Percentiles rank a stretch among this genome's conserved stretches.
Conservation (phyloP, 1,284 basidiomycete species). For the Phenoliferia sp. region DNA sequence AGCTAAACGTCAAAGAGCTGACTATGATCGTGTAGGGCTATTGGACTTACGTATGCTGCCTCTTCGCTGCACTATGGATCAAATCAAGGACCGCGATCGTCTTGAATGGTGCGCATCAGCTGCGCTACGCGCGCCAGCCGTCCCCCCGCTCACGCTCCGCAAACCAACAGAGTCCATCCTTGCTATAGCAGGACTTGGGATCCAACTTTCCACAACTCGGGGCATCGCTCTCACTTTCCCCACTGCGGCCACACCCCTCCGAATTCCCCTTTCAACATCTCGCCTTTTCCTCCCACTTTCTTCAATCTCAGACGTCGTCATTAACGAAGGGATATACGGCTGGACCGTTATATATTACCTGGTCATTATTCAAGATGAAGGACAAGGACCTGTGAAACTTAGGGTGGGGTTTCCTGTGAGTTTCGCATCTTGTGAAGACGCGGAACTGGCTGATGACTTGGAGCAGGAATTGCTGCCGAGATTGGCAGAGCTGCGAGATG, state of each 20-base stretch:
- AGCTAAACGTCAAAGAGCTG: too few relatives aligned
- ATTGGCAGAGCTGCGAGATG: not conserved
- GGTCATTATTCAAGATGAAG: constrained; percentile 5
- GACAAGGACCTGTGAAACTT: not conserved
- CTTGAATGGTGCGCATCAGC: not conserved
- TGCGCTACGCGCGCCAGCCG: not conserved
- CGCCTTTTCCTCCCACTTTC: constrained; percentile 6
- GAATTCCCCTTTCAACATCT: constrained; percentile 7
- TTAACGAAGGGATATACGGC: constrained; percentile 7
- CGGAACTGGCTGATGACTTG: not conserved
- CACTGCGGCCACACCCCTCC: not conserved
- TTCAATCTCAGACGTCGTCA: constrained; percentile 11
- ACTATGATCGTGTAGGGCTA: not conserved
- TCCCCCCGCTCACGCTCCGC: not conserved
- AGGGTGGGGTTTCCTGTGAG: constrained; percentile 5
- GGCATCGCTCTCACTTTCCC: not conserved
- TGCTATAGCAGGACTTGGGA: not conserved
- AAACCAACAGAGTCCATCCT: constrained; percentile 5
- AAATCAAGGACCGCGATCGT: not conserved
- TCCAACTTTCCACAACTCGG: constrained; percentile 4
- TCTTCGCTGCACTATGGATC: not conserved
- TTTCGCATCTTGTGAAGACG: not conserved
- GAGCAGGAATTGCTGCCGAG: constrained; percentile 6
- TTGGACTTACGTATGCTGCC: not conserved
- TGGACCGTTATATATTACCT: constrained; percentile 10